Conservation (phyloP, 1,139 yeast genomes). For the Saccharomyces uvarum region DNA sequence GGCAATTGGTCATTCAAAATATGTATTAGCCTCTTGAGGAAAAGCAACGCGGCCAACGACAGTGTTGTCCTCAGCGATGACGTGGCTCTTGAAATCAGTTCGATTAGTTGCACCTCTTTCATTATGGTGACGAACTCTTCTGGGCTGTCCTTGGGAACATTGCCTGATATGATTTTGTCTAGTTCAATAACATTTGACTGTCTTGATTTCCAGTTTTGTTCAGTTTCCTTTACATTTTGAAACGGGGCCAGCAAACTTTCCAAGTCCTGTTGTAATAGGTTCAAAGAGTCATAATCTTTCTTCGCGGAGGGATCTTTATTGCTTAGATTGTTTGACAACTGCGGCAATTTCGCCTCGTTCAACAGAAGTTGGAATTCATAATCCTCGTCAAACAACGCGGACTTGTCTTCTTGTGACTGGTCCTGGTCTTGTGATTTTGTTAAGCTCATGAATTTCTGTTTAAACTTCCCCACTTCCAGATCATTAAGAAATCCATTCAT, state of each 20-base stretch:
- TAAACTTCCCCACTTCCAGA: not conserved
- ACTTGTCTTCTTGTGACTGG: not conserved
- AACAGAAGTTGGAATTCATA: slow-evolving; percentile 10
- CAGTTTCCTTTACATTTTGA: slow-evolving; percentile 71
- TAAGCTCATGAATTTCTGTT: not conserved
- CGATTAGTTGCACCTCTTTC: slow-evolving; percentile 36
- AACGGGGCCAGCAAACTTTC: slow-evolving; percentile 41
- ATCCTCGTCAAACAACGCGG: slow-evolving; percentile 9
- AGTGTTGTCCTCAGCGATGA: slow-evolving; percentile 77
- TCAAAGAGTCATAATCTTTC: slow-evolving; percentile 29
- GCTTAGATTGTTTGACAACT: slow-evolving; percentile 4
- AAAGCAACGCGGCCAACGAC: slow-evolving; percentile 65
- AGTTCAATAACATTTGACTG: slow-evolving; percentile 54
- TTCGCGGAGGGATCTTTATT: slow-evolving; percentile 4
- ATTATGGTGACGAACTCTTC: slow-evolving; percentile 36
- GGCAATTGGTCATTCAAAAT: slow-evolving; percentile 48
- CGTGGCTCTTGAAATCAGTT: slow-evolving; percentile 62
- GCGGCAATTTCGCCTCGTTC: slow-evolving; percentile 12
- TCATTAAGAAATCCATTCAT: not conserved
- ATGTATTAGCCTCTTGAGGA: slow-evolving; percentile 66
- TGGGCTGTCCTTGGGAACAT: slow-evolving; percentile 37
- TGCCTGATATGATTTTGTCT: slow-evolving; percentile 57
- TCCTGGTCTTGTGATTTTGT: not conserved
- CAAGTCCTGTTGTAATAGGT: slow-evolving; percentile 34
- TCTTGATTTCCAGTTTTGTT: slow-evolving; percentile 73